Percentiles rank a stretch among this genome's conserved stretches.
Evolutionary conservation across 2,329 filamentous ascomycete species (phyloP).

Genomic region (Fusarium anthophilum): DNA sequence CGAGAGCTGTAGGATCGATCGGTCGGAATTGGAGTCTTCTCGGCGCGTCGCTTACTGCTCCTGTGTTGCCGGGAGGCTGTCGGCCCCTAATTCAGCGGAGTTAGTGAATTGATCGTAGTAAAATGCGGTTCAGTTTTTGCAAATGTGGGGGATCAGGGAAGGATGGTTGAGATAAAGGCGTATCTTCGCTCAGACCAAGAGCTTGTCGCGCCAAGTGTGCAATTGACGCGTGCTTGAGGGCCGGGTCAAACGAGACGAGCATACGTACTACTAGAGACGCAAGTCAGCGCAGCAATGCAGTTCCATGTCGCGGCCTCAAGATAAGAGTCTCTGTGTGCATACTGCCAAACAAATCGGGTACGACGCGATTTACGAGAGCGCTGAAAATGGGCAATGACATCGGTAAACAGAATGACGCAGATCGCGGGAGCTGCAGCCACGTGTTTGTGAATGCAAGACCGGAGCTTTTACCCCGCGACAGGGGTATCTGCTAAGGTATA

Average conservation of each 20-base stretch:
- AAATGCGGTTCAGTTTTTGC: background rate
- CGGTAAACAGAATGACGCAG: background rate
- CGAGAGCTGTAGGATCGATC: constrained; percentile 47
- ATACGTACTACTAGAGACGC: background rate
- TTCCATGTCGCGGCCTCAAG: too few species aligned
- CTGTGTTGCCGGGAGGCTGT: constrained; percentile 44
- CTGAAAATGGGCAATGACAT: background rate
- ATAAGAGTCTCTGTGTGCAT: background rate
- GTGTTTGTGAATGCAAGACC: too few species aligned
- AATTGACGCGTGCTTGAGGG: background rate
- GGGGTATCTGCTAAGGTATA: background rate
- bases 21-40: constrained; percentile 36
- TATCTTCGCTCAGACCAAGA: background rate
- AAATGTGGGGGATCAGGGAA: accelerated
- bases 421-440: too few species aligned
- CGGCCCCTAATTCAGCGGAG: accelerated
- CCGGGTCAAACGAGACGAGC: accelerated
- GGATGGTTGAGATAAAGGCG: accelerated
- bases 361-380: background rate
- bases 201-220: background rate
- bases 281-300: accelerated
- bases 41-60: constrained; percentile 47
- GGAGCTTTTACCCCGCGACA: background rate
- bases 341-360: background rate
- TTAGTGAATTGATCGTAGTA: background rate